These are phyloP conservation scores for Trichoderma endophyticum DNA, from an alignment of 2,329 filamentous ascomycete genomes.

Conservation along the genomic window DNA sequence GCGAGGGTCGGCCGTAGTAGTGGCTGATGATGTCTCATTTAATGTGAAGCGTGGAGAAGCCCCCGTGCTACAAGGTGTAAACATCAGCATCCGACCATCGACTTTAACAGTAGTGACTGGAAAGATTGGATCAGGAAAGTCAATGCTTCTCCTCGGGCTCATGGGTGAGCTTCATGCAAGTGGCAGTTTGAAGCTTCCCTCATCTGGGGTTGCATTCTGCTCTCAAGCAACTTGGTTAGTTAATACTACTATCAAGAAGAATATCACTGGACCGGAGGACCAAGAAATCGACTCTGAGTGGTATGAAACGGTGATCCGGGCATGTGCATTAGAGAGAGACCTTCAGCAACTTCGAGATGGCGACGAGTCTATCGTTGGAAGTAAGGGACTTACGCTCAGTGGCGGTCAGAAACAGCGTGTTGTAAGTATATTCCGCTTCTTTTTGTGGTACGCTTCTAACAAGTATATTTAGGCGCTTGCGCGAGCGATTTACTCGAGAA, in stretches of 20 bases:
- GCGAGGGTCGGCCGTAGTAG: not conserved
- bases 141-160: not conserved
- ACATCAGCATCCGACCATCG: not conserved
- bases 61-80: not conserved
- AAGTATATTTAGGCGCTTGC: slow-evolving; percentile 29
- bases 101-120: slow-evolving; percentile 3
- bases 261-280: slow-evolving; percentile 29
- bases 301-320: slow-evolving; percentile 29
- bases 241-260: slow-evolving; percentile 32
- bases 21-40: not conserved
- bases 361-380: slow-evolving; percentile 34
- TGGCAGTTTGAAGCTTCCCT: not conserved
- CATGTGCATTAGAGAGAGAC: slow-evolving; percentile 30
- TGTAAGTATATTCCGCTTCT: not conserved
- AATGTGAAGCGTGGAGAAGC: not conserved
- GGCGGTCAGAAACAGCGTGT: slow-evolving; percentile 37
- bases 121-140: slow-evolving; percentile 11
- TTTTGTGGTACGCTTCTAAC: not conserved
- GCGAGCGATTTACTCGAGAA: slow-evolving; percentile 40
- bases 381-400: slow-evolving; percentile 35
- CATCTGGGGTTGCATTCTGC: slow-evolving; percentile 25
- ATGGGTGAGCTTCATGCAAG: slow-evolving; percentile 1
- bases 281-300: slow-evolving; percentile 20
- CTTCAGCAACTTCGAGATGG: slow-evolving; percentile 30
- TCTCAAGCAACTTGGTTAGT: slow-evolving; percentile 33